phyloP scores from a whole-genome alignment of 2,329 filamentous ascomycete genomes.

The Trichophaea hybrida region DNA sequence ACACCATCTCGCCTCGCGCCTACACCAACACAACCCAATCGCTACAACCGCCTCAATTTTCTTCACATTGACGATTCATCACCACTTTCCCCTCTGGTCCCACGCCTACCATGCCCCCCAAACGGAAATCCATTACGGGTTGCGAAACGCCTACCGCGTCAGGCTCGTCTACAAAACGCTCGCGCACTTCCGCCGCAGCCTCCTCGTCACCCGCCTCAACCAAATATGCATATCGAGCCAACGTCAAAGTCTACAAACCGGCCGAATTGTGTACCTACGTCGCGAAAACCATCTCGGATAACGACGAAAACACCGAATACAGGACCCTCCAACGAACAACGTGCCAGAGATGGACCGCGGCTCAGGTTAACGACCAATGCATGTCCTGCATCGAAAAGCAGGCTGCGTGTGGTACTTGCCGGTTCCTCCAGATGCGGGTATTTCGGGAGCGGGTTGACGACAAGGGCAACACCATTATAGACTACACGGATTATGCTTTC shows the following conservation, averaged over 20 bases:
- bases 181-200: too few relatives aligned
- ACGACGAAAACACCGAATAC: neutral
- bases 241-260: neutral
- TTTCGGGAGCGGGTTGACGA: slow-evolving; percentile 14
- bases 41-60: too few relatives aligned
- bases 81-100: too few relatives aligned
- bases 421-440: slow-evolving; percentile 19
- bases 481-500: slow-evolving; percentile 14
- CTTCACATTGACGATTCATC: too few relatives aligned
- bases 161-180: too few relatives aligned
- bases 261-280: neutral
- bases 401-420: slow-evolving; percentile 18
- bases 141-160: too few relatives aligned
- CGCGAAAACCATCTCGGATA: neutral
- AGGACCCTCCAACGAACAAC: neutral
- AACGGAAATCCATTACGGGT: too few relatives aligned
- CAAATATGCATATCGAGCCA: neutral
- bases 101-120: too few relatives aligned
- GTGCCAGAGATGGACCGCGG: neutral
- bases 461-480: neutral
- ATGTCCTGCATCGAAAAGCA: slow-evolving; percentile 24
- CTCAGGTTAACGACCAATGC: slow-evolving; percentile 7
- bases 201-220: too few relatives aligned
- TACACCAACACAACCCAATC: too few relatives aligned
- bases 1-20: too few relatives aligned